Evolutionary conservation across 2,329 filamentous ascomycete species (phyloP).

Genomic region (Didymella glomerata): DNA sequence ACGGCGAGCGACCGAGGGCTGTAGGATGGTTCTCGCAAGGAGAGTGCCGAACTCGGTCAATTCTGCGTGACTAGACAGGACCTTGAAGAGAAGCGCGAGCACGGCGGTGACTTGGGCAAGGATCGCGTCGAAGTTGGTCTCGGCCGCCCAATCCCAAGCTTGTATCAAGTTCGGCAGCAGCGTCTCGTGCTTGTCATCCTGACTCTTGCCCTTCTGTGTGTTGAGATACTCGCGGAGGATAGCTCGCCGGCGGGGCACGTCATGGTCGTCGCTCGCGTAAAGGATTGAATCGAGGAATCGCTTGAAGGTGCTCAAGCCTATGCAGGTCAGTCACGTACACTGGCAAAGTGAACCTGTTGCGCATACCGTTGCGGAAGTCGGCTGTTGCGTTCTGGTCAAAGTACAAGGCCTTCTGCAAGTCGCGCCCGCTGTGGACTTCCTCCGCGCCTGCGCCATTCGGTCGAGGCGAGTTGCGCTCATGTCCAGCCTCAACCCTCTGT

Average conservation of each 20-base stretch:
- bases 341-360: not conserved
- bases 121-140: slow-evolving; percentile 80
- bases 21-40: slow-evolving; percentile 82
- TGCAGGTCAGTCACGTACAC: slow-evolving; percentile 20
- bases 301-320: slow-evolving; percentile 75
- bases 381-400: slow-evolving; percentile 49
- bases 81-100: slow-evolving; percentile 80
- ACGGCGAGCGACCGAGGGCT: slow-evolving; percentile 81
- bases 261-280: slow-evolving; percentile 63
- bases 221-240: slow-evolving; percentile 77
- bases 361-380: slow-evolving; percentile 43
- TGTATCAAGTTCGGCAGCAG: slow-evolving; percentile 84
- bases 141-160: slow-evolving; percentile 84
- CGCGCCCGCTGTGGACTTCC: slow-evolving; percentile 46
- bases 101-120: slow-evolving; percentile 83
- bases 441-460: slow-evolving; percentile 31
- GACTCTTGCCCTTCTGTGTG: slow-evolving; percentile 60
- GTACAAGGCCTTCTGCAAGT: slow-evolving; percentile 48
- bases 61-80: slow-evolving; percentile 76
- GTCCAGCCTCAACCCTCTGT: slow-evolving; percentile 38
- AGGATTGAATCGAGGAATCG: slow-evolving; percentile 70
- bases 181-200: slow-evolving; percentile 65
- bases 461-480: slow-evolving; percentile 38
- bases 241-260: slow-evolving; percentile 58
- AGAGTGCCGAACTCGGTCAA: slow-evolving; percentile 77